phyloP scores from a whole-genome alignment of 495 filamentous ascomycete genomes.

The Aspergillus cristatus region DNA sequence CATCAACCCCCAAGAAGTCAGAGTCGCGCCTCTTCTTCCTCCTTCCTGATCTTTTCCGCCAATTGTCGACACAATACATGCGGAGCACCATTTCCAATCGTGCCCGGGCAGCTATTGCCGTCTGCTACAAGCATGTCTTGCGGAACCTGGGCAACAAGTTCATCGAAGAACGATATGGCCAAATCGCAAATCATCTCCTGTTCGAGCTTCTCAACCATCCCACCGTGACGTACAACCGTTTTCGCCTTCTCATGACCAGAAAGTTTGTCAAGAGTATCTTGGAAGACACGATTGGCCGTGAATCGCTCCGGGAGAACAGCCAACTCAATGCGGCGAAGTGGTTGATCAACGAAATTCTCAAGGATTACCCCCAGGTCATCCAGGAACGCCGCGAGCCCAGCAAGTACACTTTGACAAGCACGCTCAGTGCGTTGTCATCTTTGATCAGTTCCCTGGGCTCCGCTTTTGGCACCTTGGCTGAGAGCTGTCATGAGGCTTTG shows the following conservation, averaged over 20 bases:
- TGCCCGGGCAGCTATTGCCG: constrained; percentile 70
- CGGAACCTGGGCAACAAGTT: constrained; percentile 63
- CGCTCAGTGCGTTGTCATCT: constrained; percentile 71
- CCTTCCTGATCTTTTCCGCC: constrained; percentile 69
- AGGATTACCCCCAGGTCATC: constrained; percentile 87
- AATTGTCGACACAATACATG: constrained; percentile 74
- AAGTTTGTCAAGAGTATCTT: constrained; percentile 78
- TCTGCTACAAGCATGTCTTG: constrained; percentile 78
- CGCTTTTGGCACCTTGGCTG: constrained; percentile 64
- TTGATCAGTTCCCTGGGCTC: constrained; percentile 75
- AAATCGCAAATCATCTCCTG: constrained; percentile 73
- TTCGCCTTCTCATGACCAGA: constrained; percentile 75
- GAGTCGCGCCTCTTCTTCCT: constrained; percentile 61
- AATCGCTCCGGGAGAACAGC: constrained; percentile 79
- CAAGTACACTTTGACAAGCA: constrained; percentile 73
- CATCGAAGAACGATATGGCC: constrained; percentile 69
- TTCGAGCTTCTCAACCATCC: constrained; percentile 69
- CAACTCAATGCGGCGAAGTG: constrained; percentile 72
- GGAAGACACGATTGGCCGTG: constrained; percentile 72
- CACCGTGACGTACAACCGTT: constrained; percentile 73
- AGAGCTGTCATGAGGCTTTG: constrained; percentile 75
- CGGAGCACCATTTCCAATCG: constrained; percentile 72
- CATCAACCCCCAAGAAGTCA: constrained; percentile 58
- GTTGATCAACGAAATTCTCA: constrained; percentile 80
- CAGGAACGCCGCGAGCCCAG: constrained; percentile 86